Percentiles rank a stretch among this genome's conserved stretches.
Conservation (phyloP, 495 filamentous ascomycete genomes). For the Aspergillus saccharolyticus region DNA sequence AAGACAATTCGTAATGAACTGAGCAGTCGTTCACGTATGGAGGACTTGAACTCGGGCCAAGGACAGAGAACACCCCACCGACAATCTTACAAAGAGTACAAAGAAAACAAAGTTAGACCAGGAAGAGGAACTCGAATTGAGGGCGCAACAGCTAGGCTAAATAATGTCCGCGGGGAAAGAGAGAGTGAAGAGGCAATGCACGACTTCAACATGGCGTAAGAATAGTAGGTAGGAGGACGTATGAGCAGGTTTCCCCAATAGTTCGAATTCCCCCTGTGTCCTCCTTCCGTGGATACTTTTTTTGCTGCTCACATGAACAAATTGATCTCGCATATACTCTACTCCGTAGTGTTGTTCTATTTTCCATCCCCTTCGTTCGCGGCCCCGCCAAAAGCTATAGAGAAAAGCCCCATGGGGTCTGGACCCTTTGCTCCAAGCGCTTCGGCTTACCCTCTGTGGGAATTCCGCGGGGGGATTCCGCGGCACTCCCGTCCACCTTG, state of each 20-base stretch:
- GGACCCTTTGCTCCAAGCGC: conserved; percentile 16
- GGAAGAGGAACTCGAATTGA: not conserved
- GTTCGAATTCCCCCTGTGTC: not conserved
- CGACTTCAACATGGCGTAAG: conserved; percentile 14
- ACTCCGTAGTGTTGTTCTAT: too few relatives aligned
- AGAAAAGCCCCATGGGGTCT: conserved; percentile 20
- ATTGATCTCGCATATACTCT: conserved; percentile 1
- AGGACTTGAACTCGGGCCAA: not conserved
- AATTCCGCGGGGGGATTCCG: conserved; percentile 35
- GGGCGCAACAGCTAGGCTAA: not conserved
- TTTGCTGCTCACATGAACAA: conserved; percentile 32
- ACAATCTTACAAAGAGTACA: not conserved
- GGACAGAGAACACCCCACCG: not conserved
- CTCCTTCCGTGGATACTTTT: conserved; percentile 17
- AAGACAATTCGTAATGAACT: not conserved
- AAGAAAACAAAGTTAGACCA: not conserved
- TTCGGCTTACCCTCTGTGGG: conserved; percentile 37
- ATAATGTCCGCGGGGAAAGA: not conserved
- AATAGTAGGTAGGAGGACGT: not conserved
- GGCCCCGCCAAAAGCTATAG: not conserved
- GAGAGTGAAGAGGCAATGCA: not conserved
- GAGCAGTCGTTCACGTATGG: too few relatives aligned
- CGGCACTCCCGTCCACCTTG: not conserved
- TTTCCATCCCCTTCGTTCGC: not conserved
- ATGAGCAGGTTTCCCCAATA: not conserved